These are phyloP conservation scores for Asterochloris erici DNA, from an alignment of 139 green algal species.

Conservation along the genomic window DNA sequence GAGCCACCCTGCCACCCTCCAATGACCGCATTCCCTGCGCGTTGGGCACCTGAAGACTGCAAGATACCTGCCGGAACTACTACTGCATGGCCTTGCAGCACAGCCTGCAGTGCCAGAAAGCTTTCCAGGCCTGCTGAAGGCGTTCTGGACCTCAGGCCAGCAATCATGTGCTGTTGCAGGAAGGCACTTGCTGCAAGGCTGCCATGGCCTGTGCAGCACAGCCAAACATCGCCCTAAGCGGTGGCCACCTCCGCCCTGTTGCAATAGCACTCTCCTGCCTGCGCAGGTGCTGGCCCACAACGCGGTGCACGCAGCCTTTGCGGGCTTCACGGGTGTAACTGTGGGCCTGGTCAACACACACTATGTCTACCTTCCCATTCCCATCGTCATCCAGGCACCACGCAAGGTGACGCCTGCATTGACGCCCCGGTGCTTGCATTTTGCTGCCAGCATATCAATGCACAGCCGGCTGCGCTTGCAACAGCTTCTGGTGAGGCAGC, in stretches of 20 bases:
- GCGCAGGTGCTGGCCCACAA: slow-evolving; percentile 73
- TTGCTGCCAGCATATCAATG: not conserved
- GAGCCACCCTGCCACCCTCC: not conserved
- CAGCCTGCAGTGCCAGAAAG: no score
- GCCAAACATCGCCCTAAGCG: no score
- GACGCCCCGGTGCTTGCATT: not conserved
- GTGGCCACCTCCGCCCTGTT: no score
- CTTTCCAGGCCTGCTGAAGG: no score
- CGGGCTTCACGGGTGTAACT: slow-evolving; percentile 73
- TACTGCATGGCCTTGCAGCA: no score
- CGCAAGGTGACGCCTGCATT: slow-evolving; percentile 27
- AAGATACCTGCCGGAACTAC: no score
- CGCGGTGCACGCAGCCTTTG: slow-evolving; percentile 94
- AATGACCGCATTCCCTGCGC: no score
- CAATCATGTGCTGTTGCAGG: no score
- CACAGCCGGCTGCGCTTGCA: not conserved
- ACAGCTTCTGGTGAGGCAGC: not conserved
- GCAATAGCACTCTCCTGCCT: slow-evolving; percentile 19
- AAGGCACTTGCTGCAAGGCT: no score
- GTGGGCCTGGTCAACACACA: slow-evolving; percentile 93
- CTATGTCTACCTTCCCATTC: slow-evolving; percentile 90
- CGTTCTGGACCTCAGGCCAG: no score
- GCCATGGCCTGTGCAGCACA: no score
- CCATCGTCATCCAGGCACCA: slow-evolving; percentile 77
- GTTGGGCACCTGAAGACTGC: no score